Conservation (phyloP, 1,284 basidiomycete genomes). For the Macrocystidia cucumis region DNA sequence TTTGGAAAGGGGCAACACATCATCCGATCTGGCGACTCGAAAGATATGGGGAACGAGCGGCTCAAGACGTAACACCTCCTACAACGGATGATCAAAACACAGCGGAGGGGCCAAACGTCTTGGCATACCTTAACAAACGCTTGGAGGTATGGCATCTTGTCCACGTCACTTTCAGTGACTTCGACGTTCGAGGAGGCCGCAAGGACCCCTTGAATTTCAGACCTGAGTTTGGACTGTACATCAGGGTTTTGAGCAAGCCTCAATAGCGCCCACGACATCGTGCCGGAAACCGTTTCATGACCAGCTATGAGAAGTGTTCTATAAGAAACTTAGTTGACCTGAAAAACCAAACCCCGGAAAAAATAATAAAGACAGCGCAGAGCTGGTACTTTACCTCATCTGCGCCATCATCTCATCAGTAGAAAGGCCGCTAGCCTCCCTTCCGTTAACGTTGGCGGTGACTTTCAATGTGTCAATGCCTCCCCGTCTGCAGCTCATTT, state of each 20-base stretch:
- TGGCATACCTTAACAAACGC: constrained; percentile 34
- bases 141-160: constrained; percentile 33
- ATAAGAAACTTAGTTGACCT: too few species aligned
- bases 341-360: too few species aligned
- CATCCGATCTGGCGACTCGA: constrained; percentile 29
- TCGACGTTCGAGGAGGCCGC: constrained; percentile 25
- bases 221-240: constrained; percentile 27
- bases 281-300: constrained; percentile 35
- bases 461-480: too few species aligned
- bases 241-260: constrained; percentile 30
- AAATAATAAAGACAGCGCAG: too few species aligned
- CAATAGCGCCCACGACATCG: constrained; percentile 33
- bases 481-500: too few species aligned
- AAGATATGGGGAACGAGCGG: constrained; percentile 35
- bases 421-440: constrained; percentile 25
- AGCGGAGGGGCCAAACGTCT: background rate
- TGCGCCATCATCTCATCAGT: constrained; percentile 35
- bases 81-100: background rate
- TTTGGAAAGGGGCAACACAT: constrained; percentile 27
- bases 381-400: too few species aligned
- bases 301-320: constrained; percentile 36
- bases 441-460: constrained; percentile 35
- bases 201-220: constrained; percentile 29
- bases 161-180: constrained; percentile 32
- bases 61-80: constrained; percentile 40